phyloP scores from a whole-genome alignment of 768 basidiomycete species.

The Russula virescens region DNA sequence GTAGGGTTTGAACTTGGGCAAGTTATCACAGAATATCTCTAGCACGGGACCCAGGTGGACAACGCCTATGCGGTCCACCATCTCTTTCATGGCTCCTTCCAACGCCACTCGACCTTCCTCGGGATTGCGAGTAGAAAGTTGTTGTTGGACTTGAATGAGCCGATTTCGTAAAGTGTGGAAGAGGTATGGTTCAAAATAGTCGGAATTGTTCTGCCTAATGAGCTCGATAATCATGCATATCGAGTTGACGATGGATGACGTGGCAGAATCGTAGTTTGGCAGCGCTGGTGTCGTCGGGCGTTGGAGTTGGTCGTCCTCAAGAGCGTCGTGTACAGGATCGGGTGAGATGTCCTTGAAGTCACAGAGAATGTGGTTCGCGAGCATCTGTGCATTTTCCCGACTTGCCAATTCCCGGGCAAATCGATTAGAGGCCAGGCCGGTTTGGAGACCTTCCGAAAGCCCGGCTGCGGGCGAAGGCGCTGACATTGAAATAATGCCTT shows the following conservation, averaged over 20 bases:
- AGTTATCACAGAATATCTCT: constrained; percentile 59
- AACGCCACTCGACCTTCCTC: constrained; percentile 61
- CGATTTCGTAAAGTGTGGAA: constrained; percentile 92
- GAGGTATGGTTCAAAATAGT: constrained; percentile 96
- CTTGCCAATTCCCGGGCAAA: constrained; percentile 86
- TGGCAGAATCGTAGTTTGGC: constrained; percentile 47
- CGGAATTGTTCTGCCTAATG: constrained; percentile 96
- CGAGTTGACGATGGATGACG: constrained; percentile 80
- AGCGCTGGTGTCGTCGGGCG: constrained; percentile 28
- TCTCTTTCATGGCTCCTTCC: constrained; percentile 69
- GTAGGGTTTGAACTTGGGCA: constrained; percentile 65
- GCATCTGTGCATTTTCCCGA: constrained; percentile 58
- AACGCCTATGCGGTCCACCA: constrained; percentile 81
- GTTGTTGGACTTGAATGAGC: constrained; percentile 81
- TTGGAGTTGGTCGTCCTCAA: constrained; percentile 26
- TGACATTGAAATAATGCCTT: constrained; percentile 91
- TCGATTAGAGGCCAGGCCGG: constrained; percentile 72
- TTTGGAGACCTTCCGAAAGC: constrained; percentile 62
- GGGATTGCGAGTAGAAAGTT: constrained; percentile 41
- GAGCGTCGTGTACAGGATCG: not conserved
- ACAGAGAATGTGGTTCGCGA: constrained; percentile 72
- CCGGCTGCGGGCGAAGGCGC: constrained; percentile 78
- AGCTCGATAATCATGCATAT: constrained; percentile 89
- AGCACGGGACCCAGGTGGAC: constrained; percentile 86
- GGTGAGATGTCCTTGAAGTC: constrained; percentile 40